Conservation (phyloP, 352 stramenopile genomes). For the Bremia lactucae region DNA sequence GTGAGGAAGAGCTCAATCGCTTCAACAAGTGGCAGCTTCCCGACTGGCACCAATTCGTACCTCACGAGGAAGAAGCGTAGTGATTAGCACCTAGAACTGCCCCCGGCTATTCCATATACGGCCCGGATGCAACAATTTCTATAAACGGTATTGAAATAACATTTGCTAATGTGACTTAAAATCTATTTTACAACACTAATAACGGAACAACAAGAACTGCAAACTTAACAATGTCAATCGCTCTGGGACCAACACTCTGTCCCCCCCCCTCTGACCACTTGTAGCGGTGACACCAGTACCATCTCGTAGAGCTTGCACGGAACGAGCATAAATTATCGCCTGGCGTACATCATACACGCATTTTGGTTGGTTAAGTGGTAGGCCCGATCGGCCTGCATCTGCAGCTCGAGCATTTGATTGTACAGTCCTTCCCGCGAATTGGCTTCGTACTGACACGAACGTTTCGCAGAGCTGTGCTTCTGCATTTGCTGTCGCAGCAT, state of each 20-base stretch:
- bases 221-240: too few species aligned
- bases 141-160: too few species aligned
- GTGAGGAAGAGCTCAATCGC: constrained; percentile 12
- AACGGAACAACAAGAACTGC: too few species aligned
- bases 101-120: too few species aligned
- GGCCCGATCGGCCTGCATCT: constrained; percentile 48
- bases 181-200: too few species aligned
- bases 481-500: constrained; percentile 20
- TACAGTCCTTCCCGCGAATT: constrained; percentile 43
- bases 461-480: constrained; percentile 10
- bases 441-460: constrained; percentile 7
- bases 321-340: constrained; percentile 17
- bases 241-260: too few species aligned
- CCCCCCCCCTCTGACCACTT: too few species aligned
- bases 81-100: too few species aligned
- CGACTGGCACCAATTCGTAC: constrained; percentile 27
- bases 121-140: too few species aligned
- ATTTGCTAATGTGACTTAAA: too few species aligned
- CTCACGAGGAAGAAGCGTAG: constrained; percentile 5
- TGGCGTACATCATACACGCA: constrained; percentile 37
- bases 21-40: constrained; percentile 31
- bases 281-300: too few species aligned
- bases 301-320: too few species aligned
- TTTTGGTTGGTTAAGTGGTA: constrained; percentile 73
- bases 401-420: constrained; percentile 71